phyloP scores from a whole-genome alignment of 768 basidiomycete genomes.

The Boletellus emodensis region DNA sequence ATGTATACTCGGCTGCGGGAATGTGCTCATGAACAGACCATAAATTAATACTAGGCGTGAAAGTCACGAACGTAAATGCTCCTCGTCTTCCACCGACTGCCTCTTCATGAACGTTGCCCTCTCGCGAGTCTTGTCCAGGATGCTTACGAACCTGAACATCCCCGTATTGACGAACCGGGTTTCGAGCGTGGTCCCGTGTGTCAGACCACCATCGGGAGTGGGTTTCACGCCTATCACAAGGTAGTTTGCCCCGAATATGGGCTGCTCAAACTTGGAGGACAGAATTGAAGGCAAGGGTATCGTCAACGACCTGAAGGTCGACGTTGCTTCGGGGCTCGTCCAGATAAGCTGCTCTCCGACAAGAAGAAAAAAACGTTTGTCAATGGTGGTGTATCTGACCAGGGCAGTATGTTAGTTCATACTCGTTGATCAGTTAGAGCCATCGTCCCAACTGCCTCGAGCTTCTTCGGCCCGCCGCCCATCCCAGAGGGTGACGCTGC shows the following conservation, averaged over 20 bases:
- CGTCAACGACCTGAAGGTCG: conserved; percentile 41
- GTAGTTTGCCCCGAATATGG: conserved; percentile 66
- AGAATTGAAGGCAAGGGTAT: conserved; percentile 63
- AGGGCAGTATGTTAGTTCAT: conserved; percentile 20
- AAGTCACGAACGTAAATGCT: conserved; percentile 27
- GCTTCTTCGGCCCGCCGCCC: conserved; percentile 51
- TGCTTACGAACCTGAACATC: conserved; percentile 69
- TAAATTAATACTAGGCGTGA: neutral
- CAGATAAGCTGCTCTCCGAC: conserved; percentile 55
- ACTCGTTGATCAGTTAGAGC: conserved; percentile 75
- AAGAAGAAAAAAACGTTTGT: conserved; percentile 5
- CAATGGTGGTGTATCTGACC: neutral
- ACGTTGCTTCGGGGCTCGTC: conserved; percentile 34
- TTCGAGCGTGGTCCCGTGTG: conserved; percentile 60
- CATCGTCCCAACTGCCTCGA: conserved; percentile 55
- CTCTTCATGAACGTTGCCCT: conserved; percentile 71
- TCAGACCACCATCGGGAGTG: conserved; percentile 61
- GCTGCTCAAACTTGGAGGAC: conserved; percentile 72
- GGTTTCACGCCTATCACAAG: conserved; percentile 65
- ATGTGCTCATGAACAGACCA: neutral
- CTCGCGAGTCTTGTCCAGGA: conserved; percentile 76
- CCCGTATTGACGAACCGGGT: conserved; percentile 63
- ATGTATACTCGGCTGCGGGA: conserved; percentile 28
- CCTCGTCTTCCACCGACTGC: conserved; percentile 38
- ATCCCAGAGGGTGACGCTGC: conserved; percentile 45